Base-by-base conservation (phyloP, 2,329 filamentous ascomycete species). In the Curvularia verruculosa region DNA sequence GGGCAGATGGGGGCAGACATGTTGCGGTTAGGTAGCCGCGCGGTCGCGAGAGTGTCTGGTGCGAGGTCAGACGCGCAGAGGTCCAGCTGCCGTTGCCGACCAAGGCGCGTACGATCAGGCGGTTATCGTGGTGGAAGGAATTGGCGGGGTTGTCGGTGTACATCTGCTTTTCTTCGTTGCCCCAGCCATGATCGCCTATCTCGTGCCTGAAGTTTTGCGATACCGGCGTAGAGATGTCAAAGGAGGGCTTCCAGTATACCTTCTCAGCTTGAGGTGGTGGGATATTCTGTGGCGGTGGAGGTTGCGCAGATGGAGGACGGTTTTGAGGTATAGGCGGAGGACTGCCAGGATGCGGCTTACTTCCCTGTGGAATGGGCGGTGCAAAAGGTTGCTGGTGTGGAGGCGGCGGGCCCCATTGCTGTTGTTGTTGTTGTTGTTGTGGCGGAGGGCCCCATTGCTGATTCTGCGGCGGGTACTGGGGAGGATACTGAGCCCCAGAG, bases 131-230 rank as follows among this genome's bases (percentile, higher is more conserved):
- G 65, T 85, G 79, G 68, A 87, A 87, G 21, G 80, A 80, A 65
- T 87, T 87, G 4, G 75, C 66, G 0, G 78, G 69, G 10, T 75
- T 70, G 31, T 79, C 74, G 5, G 82, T 83, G 68, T 87, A 87
- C 73, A 84, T 82, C 71, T 87, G 80, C 47, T 84, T 75, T 74
- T 87, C 85, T 58, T 85, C 82, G 66, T 87, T 87, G 21, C 85
- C 85, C 85, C 85, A 87, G 36, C 85, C 84, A 65, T 85, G 80
- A n/a, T 79, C 80, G 26, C 84, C 84, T 31, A 82, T 77, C 68
- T 85, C 83, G 28, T 83, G 80, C 4, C 83, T 75, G 76, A 85
- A 87, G 60, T 85, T 80, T 3, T 76, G 71, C 0, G 76, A 77
- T 3, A 87, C 77, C 0, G 82, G 78, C 2, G 77, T 75, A 13